phyloP scores from a whole-genome alignment of 2,329 filamentous ascomycete genomes.

The Atkinsonella hypoxylon region DNA sequence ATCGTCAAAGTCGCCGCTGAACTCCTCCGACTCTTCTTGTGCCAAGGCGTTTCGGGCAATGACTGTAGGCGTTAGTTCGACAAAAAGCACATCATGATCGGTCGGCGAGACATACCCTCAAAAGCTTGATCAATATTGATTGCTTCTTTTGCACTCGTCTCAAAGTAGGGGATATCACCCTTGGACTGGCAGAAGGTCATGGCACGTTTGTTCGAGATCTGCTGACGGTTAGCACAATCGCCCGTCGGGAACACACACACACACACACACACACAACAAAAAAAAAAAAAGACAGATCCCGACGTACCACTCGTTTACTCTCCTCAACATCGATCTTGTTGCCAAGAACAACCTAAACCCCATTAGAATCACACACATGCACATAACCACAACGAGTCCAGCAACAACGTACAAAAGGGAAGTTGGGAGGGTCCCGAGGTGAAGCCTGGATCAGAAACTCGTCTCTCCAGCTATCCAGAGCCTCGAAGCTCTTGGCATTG shows the following conservation, averaged over 20 bases:
- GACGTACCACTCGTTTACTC: constrained; percentile 76
- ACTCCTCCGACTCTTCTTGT: constrained; percentile 96
- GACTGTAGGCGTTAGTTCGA: constrained; percentile 38
- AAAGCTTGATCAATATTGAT: constrained; percentile 86
- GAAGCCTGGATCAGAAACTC: constrained; percentile 97
- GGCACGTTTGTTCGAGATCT: constrained; percentile 91
- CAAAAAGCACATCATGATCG: neutral
- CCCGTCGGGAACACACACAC: no score
- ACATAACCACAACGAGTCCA: neutral
- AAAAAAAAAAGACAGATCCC: neutral
- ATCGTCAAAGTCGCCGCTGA: constrained; percentile 92
- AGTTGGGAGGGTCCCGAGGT: constrained; percentile 90
- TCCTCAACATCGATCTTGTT: constrained; percentile 99
- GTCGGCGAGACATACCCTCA: constrained; percentile 38
- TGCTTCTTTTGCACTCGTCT: constrained; percentile 97
- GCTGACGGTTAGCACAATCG: neutral
- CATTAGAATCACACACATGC: constrained; percentile 10
- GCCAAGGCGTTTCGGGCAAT: constrained; percentile 92
- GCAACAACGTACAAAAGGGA: constrained; percentile 78
- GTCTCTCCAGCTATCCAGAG: constrained; percentile 94
- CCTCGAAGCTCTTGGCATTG: constrained; percentile 98
- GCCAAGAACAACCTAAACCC: constrained; percentile 69
- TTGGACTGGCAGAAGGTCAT: constrained; percentile 98
- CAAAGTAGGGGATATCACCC: constrained; percentile 95
- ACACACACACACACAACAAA: neutral